Evolutionary conservation across 768 basidiomycete genomes (phyloP), one percentile per base, ranked within the genome.

Genomic region (Pulveroboletus ravenelii): DNA sequence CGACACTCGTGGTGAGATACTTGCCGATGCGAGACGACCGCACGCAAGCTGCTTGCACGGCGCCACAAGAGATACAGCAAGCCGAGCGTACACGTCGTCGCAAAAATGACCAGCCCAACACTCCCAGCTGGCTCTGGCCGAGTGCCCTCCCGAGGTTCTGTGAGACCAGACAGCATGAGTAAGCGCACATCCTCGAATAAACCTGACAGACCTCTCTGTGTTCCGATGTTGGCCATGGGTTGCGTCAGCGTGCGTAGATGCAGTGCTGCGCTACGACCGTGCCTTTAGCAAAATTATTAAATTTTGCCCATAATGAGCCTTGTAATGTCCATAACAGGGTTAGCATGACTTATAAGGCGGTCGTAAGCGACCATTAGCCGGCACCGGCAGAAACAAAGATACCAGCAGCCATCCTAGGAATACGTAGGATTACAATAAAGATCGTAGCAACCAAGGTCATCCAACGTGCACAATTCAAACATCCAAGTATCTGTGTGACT

Each of bases 61-160:
- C 81, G 72, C 84, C 82, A 87, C 0, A 87, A 67, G 20, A 87
- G 55, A 59, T 84, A 85, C 9, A 87, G 59, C 4, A 71, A 62
- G 53, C 80, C 81, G 1, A 82, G 63, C 4, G 78, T 78, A 61
- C 79, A 84, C 5, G 75, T 76, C 18, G 81, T 84, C 51, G 80
- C 70, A 10, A 87, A 70, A 49, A 82, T 67, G 4, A 86, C 67
- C 52, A 81, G 46, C 18, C 77, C 68, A 53, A 76, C 69, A 57
- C 75, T 80, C 20, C 82, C 84, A 46, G 85, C 70, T 14, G 85
- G 85, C 53, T 86, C 75, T 10, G 84, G 83, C 58, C 80, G 84
- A 10, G 75, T 78, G 10, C 79, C 75, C 39, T 72, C 70, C 29
- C 74, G 74, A n/a, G 84, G 82, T 61, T 80, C 85, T 86, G 59